Evolutionary conservation across 23 red algal genomes (phyloP).

Genomic region (Gracilaria gracilis): DNA sequence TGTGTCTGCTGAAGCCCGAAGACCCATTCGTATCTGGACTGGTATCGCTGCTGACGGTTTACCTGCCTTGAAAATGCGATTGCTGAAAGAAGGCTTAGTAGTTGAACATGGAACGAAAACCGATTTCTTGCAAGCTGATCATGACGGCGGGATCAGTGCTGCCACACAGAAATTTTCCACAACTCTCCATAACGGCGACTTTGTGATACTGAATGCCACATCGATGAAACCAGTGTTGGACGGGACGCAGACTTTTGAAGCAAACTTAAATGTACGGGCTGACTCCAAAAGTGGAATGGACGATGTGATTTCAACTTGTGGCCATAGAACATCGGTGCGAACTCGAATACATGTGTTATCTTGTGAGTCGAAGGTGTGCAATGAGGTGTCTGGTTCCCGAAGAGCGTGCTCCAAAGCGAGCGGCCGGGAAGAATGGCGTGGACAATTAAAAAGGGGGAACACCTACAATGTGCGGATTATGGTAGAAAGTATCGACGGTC

Average conservation of each 20-base stretch:
- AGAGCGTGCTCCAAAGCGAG: neutral
- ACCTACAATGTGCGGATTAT: neutral
- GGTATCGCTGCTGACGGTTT: neutral
- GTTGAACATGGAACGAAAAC: neutral
- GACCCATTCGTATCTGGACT: conserved; percentile 5
- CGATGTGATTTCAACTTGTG: conserved; percentile 17
- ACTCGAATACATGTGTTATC: conserved; percentile 1
- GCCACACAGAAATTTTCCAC: neutral
- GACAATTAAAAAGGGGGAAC: neutral
- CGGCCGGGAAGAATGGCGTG: conserved; percentile 2
- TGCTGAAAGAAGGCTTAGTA: neutral
- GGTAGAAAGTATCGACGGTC: conserved; percentile 1
- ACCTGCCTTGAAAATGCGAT: conserved; percentile 1
- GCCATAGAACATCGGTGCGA: neutral
- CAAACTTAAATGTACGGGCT: neutral
- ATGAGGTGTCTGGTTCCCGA: neutral
- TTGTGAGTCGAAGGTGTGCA: neutral
- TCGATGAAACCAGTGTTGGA: conserved; percentile 13
- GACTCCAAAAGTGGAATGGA: neutral
- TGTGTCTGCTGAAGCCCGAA: neutral
- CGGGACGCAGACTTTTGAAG: conserved; percentile 5
- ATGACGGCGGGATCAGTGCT: neutral
- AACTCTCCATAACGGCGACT: neutral
- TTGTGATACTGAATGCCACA: neutral
- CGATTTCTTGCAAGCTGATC: neutral